Evolutionary conservation across 2,329 filamentous ascomycete genomes (phyloP).

Genomic region (Chrysosporium queenslandicum): DNA sequence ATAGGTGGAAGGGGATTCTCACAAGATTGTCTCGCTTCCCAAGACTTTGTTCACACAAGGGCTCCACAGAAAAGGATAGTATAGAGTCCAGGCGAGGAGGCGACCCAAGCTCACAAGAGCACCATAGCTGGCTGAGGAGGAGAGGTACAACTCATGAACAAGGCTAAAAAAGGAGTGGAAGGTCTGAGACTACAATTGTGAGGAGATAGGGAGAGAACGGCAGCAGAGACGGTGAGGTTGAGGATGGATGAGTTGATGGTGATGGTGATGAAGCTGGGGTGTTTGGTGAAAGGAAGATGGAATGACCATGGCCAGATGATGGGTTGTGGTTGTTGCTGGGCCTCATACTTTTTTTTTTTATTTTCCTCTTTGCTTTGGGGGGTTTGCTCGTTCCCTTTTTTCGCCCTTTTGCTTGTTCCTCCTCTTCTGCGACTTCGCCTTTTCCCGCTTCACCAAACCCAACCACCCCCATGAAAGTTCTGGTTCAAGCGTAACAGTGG

Average conservation of each 20-base stretch:
- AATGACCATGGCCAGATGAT: constrained; percentile 1
- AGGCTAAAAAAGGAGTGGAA: not conserved
- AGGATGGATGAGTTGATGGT: not conserved
- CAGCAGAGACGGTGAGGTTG: not conserved
- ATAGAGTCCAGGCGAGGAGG: not conserved
- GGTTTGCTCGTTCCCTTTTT: not conserved
- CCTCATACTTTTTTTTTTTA: not conserved
- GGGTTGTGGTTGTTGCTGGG: not conserved
- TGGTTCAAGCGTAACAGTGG: not conserved
- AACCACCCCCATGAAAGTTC: not conserved
- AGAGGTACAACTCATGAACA: not conserved
- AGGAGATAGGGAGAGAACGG: constrained; percentile 16
- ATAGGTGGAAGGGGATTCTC: not conserved
- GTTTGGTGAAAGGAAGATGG: not conserved
- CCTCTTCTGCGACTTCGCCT: not conserved
- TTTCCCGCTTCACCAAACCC: not conserved
- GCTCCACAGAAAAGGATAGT: not conserved
- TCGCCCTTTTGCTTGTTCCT: not conserved
- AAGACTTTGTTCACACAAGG: not conserved
- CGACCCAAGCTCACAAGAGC: not conserved
- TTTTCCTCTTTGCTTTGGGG: not conserved
- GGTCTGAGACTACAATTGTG: constrained; percentile 19
- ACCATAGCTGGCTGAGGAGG: not conserved
- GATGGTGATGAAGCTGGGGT: no score
- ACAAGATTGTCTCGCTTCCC: not conserved